Evolutionary conservation across 2,329 filamentous ascomycete species (phyloP).

Genomic region (Monascus ruber): DNA sequence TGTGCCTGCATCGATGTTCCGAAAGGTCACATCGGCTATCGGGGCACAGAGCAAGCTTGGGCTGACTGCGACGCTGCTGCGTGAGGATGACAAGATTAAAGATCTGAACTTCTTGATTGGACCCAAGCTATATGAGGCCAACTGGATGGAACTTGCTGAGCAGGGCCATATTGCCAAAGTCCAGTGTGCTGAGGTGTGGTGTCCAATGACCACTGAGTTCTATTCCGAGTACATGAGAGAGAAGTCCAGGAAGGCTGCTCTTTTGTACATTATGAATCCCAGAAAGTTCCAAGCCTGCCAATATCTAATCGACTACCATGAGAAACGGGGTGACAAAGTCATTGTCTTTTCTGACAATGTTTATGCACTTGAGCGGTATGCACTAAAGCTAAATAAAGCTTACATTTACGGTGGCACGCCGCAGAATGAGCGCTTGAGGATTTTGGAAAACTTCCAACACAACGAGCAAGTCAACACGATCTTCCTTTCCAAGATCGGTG

Average conservation of each 20-base stretch:
- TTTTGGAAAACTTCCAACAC: constrained; percentile 90
- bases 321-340: constrained; percentile 88
- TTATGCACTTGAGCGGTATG: constrained; percentile 79
- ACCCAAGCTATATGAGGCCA: constrained; percentile 93
- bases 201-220: constrained; percentile 97
- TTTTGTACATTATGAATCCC: constrained; percentile 95
- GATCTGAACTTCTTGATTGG: constrained; percentile 96
- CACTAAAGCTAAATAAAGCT: constrained; percentile 69
- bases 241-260: constrained; percentile 52
- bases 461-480: constrained; percentile 84
- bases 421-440: constrained; percentile 72
- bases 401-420: constrained; percentile 86
- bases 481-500: constrained; percentile 93
- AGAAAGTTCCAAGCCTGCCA: constrained; percentile 95
- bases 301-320: constrained; percentile 96
- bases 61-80: constrained; percentile 80
- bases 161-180: constrained; percentile 95
- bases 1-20: constrained; percentile 90
- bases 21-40: constrained; percentile 84
- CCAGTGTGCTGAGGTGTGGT: constrained; percentile 98
- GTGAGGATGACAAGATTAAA: constrained; percentile 97
- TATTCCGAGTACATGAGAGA: constrained; percentile 82
- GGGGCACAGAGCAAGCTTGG: constrained; percentile 93
- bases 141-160: constrained; percentile 97
- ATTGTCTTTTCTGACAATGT: constrained; percentile 98